Base-by-base conservation (phyloP, 2,329 filamentous ascomycete species). In the Rhynchosporium graminicola region DNA sequence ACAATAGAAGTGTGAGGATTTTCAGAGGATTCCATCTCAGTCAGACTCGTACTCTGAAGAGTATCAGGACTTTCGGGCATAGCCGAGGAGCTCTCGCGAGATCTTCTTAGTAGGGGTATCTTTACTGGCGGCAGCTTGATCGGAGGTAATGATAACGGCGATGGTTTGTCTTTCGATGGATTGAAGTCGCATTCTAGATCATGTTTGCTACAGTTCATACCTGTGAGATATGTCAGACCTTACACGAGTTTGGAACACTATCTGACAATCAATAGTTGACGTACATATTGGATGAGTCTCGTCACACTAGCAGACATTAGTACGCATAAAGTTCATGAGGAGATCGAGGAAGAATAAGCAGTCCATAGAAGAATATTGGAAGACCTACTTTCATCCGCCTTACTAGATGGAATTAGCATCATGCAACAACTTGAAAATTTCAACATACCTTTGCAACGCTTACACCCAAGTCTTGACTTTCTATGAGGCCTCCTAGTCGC, bases 381-480 rank as follows among this genome's bases (percentile, higher is more conserved):
- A 10, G n/a, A 54, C 61, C 28, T 76, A 86, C 86, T 82, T 89
- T 89, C 72, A 89, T 87, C 75, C 88, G 56, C 31, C 56, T 31
- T 20, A 48, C 56, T 57, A 36, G 15, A 33, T 10, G 13, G 7
- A 10, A 46, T 57, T 40, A 57, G 42, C 31, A 46, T 31, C 40
- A 20, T 29, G 6, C 2, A 20, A 13, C n/a, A 33, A 12, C 4
- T 33, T 3, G 20, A 26, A 10, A 4, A 12, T 31, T 10, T 45
- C 5, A 13, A 88, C 67, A 85, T 79, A 62, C 79, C 77, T 76
- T 89, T 89, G 75, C 87, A 89, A 59, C 82, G 78, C 63, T 80
- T 79, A 69, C 87, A 89, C 47, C 87, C 87, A 57, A 85, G 80
- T 65, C 86, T 80, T 57, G 85, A 88, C 77, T 88, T 89, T 71